Conservation (phyloP, 306 rosid species). For the Fragaria ananassa region DNA sequence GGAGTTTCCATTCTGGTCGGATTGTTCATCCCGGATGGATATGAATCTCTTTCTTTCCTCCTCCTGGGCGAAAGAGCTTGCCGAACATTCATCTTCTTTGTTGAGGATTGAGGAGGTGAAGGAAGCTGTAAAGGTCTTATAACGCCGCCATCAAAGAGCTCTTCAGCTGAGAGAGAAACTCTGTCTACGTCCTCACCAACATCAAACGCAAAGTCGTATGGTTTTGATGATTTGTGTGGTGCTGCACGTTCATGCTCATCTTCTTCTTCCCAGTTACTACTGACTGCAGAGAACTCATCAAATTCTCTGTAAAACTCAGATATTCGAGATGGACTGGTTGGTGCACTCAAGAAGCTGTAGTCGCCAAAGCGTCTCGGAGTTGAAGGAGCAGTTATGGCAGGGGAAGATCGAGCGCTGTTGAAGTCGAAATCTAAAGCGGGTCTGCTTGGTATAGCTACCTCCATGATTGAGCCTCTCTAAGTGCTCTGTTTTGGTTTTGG, state of each 20-base stretch:
- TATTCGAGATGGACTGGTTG: conserved; percentile 63
- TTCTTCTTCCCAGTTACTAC: conserved; percentile 11
- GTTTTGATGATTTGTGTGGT: conserved; percentile 2
- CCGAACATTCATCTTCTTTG: conserved; percentile 27
- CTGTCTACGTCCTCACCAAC: conserved; percentile 36
- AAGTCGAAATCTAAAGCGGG: conserved; percentile 47
- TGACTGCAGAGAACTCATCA: conserved; percentile 26
- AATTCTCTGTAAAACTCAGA: conserved; percentile 43
- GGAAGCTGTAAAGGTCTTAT: conserved; percentile 52
- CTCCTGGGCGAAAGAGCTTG: conserved; percentile 35
- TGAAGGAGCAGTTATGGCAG: conserved; percentile 51
- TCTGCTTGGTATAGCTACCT: conserved; percentile 46
- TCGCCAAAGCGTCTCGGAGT: conserved; percentile 57
- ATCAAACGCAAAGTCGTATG: conserved; percentile 55
- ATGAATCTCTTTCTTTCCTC: conserved; percentile 13
- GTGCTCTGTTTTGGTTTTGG: conserved; percentile 1
- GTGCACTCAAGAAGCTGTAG: conserved; percentile 57
- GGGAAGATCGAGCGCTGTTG: conserved; percentile 37
- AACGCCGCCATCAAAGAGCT: conserved; percentile 69
- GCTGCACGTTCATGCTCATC: not conserved
- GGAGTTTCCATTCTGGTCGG: conserved; percentile 11
- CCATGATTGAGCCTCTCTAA: conserved; percentile 32
- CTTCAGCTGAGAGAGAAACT: conserved; percentile 69
- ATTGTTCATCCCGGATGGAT: not conserved
- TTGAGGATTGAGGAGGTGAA: conserved; percentile 18